Evolutionary conservation across 768 basidiomycete genomes (phyloP), one percentile per base, ranked within the genome.

Genomic region (Mycena albidolilacea): DNA sequence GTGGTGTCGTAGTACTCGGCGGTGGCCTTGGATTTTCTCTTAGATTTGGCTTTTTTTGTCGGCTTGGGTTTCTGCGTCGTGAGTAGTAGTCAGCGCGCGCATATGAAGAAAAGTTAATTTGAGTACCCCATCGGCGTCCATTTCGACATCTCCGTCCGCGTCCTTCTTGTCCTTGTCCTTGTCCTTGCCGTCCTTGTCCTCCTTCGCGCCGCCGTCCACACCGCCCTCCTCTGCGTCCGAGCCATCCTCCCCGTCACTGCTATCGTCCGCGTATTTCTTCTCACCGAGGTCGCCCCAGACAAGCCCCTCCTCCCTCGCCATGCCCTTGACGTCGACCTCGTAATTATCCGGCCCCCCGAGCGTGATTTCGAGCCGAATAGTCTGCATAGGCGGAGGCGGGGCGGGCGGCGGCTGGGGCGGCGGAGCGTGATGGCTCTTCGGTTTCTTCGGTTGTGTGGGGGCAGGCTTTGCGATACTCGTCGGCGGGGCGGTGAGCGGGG

Each of bases 1-100:
- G 87, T 84, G 21, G 92, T 86, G 84, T 99, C 97, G 86, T 99
- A 99, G 78, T 96, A 95, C 79, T 94, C 95, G 23, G 90, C 83
- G 0, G 86, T 85, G 1, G 82, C 80, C 69, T 85, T 88, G 52
- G 63, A 37, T 46, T 75, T 75, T 60, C 62, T 72, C 37, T 75
- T 75, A 10, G 69, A 48, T n/a, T 74, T 72, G 38, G 68, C 1
- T 79, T 90, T 91, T 80, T 55, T 72, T 4, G 48, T 5, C 11
- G 71, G 48, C 44, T 73, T 73, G 17, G 68, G 67, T 68, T 87
- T 84, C 84, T 87, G 74, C 23, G 39, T 14, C 37, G 38, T 8
- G 59, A 15, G 57, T 12, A 23, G 5, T 12, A 30, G 23, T 60
- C 11, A 46, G 19, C 19, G 21, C n/a, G 52, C 41, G 12, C 35